Conservation (phyloP, 1,139 yeast species). For the Magnusiomyces suaveolens region DNA sequence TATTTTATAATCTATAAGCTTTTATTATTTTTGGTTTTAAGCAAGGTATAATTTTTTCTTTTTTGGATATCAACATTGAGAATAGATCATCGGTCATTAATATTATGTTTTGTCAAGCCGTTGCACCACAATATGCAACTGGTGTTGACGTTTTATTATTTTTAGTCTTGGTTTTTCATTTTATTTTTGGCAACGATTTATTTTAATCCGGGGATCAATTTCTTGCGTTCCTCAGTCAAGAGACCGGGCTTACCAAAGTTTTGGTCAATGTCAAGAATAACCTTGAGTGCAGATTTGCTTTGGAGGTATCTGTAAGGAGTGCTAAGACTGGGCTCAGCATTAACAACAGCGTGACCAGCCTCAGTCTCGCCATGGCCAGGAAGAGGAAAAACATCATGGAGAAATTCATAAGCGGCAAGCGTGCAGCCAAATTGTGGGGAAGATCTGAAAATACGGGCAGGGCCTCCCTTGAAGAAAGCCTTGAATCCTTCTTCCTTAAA, state of each 20-base stretch:
- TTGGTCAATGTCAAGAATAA: constrained; percentile 38
- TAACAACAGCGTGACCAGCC: constrained; percentile 37
- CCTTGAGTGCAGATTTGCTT: constrained; percentile 37
- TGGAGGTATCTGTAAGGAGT: constrained; percentile 35
- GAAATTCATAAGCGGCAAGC: constrained; percentile 86
- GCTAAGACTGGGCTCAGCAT: constrained; percentile 24
- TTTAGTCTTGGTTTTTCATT: background rate
- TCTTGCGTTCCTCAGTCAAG: constrained; percentile 26
- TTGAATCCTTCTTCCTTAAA: constrained; percentile 65
- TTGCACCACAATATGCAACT: no score
- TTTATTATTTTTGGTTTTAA: no score
- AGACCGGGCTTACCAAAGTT: constrained; percentile 37
- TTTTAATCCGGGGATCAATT: constrained; percentile 25
- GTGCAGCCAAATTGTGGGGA: constrained; percentile 98
- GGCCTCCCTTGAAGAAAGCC: constrained; percentile 93
- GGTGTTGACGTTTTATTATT: background rate
- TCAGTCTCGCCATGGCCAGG: constrained; percentile 33
- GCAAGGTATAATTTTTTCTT: no score
- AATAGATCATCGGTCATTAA: no score
- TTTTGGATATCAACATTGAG: no score
- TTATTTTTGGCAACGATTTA: background rate
- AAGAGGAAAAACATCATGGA: constrained; percentile 52
- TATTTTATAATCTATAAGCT: no score
- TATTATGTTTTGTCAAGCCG: no score
- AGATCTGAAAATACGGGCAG: constrained; percentile 88